Evolutionary conservation across 2,329 filamentous ascomycete genomes (phyloP).

Genomic region (Claviceps citrina): DNA sequence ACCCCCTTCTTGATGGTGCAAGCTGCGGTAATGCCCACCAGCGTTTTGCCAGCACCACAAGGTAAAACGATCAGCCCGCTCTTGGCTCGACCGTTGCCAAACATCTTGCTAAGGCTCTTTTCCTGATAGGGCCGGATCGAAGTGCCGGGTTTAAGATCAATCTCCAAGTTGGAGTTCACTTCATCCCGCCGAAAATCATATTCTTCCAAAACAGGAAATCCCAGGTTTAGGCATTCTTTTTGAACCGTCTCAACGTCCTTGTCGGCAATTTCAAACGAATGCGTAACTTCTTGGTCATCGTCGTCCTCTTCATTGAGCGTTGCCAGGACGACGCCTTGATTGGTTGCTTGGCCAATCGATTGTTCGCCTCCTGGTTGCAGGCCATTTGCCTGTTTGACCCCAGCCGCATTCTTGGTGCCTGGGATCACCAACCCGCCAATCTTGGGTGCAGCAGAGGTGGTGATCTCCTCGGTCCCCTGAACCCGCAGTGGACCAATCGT

Average conservation of each 20-base stretch:
- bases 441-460: constrained; percentile 68
- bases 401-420: constrained; percentile 83
- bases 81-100: constrained; percentile 91
- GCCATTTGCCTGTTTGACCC: constrained; percentile 56
- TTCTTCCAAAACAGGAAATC: constrained; percentile 80
- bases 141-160: constrained; percentile 77
- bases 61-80: constrained; percentile 95
- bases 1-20: constrained; percentile 96
- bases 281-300: constrained; percentile 76
- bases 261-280: constrained; percentile 82
- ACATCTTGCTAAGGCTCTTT: constrained; percentile 97
- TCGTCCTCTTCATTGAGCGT: constrained; percentile 71
- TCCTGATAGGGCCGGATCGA: constrained; percentile 93
- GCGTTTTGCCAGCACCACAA: constrained; percentile 89
- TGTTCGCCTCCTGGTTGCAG: constrained; percentile 20
- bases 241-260: constrained; percentile 73
- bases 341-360: constrained; percentile 32
- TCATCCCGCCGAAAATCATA: constrained; percentile 94
- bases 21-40: constrained; percentile 95
- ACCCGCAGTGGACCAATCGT: constrained; percentile 68
- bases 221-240: constrained; percentile 74
- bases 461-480: constrained; percentile 56
- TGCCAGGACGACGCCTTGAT: constrained; percentile 55
- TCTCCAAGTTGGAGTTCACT: constrained; percentile 78
- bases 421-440: constrained; percentile 82